Percentiles rank a stretch among this genome's conserved stretches.
Conservation (phyloP, 2,329 filamentous ascomycete genomes). For the Ambrosiella beaveri region DNA sequence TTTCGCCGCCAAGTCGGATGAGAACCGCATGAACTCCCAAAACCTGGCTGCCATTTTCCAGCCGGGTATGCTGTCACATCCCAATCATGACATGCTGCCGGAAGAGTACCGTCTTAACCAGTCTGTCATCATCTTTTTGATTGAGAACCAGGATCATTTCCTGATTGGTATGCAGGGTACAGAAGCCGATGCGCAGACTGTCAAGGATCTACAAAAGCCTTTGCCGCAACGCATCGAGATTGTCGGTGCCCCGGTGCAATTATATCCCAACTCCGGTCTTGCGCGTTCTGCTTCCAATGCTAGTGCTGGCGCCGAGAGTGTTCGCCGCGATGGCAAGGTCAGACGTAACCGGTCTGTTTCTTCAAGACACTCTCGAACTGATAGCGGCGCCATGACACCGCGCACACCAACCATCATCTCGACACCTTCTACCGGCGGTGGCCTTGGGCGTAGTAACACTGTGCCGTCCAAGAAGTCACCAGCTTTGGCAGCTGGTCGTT, state of each 20-base stretch:
- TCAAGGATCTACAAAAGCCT: constrained; percentile 49
- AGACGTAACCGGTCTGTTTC: constrained; percentile 84
- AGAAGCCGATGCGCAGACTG: constrained; percentile 74
- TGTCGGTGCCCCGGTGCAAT: constrained; percentile 22
- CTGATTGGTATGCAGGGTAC: constrained; percentile 96
- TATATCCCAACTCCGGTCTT: constrained; percentile 20
- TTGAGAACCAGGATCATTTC: constrained; percentile 97
- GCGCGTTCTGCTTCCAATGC: constrained; percentile 70
- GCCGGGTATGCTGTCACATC: constrained; percentile 87
- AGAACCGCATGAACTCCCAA: constrained; percentile 91
- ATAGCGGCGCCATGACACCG: constrained; percentile 9
- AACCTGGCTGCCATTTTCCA: constrained; percentile 97
- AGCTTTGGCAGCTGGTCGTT: constrained; percentile 48
- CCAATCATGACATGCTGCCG: constrained; percentile 85
- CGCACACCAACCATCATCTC: constrained; percentile 21
- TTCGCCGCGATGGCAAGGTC: constrained; percentile 62
- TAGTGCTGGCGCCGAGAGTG: constrained; percentile 74
- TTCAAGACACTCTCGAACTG: constrained; percentile 36
- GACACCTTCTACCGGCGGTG: constrained; percentile 35
- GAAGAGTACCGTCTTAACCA: constrained; percentile 89
- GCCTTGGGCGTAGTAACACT: constrained; percentile 59
- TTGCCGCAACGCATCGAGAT: constrained; percentile 28
- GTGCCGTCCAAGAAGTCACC: constrained; percentile 82
- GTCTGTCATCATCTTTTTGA: constrained; percentile 91
- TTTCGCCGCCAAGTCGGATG: constrained; percentile 88